A percentile compares a stretch with the other conserved stretches of the same genome.
These are phyloP conservation scores for Monosporascus cannonballus DNA, from an alignment of 2,329 filamentous ascomycete genomes.

Conservation along the genomic window DNA sequence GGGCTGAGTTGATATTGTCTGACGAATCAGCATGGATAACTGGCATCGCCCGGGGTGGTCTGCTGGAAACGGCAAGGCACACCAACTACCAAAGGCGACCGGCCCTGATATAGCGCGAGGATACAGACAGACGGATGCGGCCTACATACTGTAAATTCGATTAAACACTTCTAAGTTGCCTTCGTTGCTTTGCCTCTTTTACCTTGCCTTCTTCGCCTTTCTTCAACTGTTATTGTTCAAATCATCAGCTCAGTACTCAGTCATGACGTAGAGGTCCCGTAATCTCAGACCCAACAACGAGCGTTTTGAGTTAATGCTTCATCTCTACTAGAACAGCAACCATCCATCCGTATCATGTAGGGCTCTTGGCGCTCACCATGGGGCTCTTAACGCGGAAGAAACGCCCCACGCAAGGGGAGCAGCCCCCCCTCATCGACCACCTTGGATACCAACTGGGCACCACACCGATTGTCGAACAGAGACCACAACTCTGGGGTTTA, in stretches of 20 bases:
- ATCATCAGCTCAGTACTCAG: too few relatives aligned
- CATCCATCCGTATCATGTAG: background rate
- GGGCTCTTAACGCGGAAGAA: slow-evolving; percentile 24
- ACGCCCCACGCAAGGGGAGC: slow-evolving; percentile 10
- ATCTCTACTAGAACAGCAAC: background rate
- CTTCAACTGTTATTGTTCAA: background rate
- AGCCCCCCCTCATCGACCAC: slow-evolving; percentile 14
- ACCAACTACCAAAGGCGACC: slow-evolving; percentile 10
- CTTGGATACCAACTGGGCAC: slow-evolving; percentile 7
- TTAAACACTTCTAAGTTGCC: background rate
- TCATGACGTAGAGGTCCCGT: background rate
- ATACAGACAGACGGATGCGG: background rate
- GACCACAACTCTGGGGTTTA: background rate
- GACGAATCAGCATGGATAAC: slow-evolving; percentile 11
- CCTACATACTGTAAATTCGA: slow-evolving; percentile 3
- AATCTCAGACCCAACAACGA: background rate
- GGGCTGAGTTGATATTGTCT: slow-evolving; percentile 9
- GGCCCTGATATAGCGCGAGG: slow-evolving; percentile 1
- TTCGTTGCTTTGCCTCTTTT: background rate
- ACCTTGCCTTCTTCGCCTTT: background rate
- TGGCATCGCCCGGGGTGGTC: slow-evolving; percentile 11
- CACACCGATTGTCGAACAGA: slow-evolving; percentile 1
- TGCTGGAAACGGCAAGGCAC: slow-evolving; percentile 21
- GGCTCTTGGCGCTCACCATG: slow-evolving; percentile 13
- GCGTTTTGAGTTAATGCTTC: background rate